phyloP scores from a whole-genome alignment of 179 eudicot genomes.

The Silene vulgaris region DNA sequence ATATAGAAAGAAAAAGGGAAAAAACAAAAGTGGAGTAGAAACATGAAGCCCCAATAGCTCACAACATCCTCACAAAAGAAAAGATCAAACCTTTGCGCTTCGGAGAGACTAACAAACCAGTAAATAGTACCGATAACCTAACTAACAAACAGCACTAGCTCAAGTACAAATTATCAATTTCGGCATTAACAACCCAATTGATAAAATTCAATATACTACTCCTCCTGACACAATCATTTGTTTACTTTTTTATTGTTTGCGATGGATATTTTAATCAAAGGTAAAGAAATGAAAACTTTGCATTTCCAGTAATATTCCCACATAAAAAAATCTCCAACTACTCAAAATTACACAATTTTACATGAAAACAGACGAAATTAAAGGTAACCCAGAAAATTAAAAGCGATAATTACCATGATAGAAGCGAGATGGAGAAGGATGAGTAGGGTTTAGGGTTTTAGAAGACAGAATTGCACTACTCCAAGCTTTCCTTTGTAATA shows the following conservation, averaged over 20 bases:
- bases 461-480: slow-evolving; percentile 18
- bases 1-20: too few species aligned
- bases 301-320: not conserved
- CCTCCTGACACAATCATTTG: too few species aligned
- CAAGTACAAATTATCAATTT: too few species aligned
- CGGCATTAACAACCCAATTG: too few species aligned
- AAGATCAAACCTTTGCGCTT: not conserved
- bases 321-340: not conserved
- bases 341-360: not conserved
- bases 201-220: not conserved
- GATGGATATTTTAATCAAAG: not conserved
- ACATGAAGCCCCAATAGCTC: not conserved
- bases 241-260: too few species aligned
- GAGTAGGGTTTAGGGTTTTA: slow-evolving; percentile 21
- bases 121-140: not conserved
- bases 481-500: slow-evolving; percentile 11
- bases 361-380: not conserved
- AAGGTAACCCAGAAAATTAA: not conserved
- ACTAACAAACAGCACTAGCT: not conserved
- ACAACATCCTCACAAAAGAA: too few species aligned
- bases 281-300: not conserved
- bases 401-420: not conserved
- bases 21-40: too few species aligned
- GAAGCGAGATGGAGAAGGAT: slow-evolving; percentile 2
- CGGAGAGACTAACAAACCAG: not conserved